These are phyloP conservation scores for Dendrobium chrysotoxum DNA, from an alignment of 106 monocot species.

Conservation along the genomic window DNA sequence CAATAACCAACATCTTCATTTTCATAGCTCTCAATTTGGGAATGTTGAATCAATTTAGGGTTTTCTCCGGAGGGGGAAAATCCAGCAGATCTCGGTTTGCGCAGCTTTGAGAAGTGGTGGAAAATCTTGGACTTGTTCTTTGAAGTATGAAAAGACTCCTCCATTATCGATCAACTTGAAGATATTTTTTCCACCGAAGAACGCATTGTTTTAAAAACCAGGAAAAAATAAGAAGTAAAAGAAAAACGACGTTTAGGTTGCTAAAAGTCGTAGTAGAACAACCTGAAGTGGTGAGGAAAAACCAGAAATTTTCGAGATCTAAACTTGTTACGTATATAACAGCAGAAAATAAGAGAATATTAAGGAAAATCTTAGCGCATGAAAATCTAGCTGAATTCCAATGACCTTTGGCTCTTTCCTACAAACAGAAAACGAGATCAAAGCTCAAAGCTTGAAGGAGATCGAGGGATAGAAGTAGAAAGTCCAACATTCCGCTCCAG, in stretches of 20 bases:
- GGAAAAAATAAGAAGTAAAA: too few relatives aligned
- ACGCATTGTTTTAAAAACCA: background rate
- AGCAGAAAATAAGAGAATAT: background rate
- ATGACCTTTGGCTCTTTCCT: too few relatives aligned
- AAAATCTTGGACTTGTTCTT: background rate
- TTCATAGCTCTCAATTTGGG: background rate
- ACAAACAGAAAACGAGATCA: too few relatives aligned
- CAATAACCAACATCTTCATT: background rate
- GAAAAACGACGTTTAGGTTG: too few relatives aligned
- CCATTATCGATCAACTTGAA: background rate
- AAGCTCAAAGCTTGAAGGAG: too few relatives aligned
- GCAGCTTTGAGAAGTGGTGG: background rate
- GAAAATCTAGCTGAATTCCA: too few relatives aligned
- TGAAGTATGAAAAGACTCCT: background rate
- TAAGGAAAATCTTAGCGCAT: background rate
- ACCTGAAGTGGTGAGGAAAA: background rate
- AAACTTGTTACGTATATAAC: too few relatives aligned
- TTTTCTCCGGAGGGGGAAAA: background rate
- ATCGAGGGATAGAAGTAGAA: too few relatives aligned
- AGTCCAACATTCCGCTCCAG: background rate
- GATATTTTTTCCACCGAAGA: background rate
- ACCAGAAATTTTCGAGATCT: background rate
- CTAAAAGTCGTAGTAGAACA: too few relatives aligned
- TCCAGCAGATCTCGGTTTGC: background rate
- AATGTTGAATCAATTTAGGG: background rate